Evolutionary conservation across 2,329 filamentous ascomycete species (phyloP).

Genomic region (Fusarium keratoplasticum): DNA sequence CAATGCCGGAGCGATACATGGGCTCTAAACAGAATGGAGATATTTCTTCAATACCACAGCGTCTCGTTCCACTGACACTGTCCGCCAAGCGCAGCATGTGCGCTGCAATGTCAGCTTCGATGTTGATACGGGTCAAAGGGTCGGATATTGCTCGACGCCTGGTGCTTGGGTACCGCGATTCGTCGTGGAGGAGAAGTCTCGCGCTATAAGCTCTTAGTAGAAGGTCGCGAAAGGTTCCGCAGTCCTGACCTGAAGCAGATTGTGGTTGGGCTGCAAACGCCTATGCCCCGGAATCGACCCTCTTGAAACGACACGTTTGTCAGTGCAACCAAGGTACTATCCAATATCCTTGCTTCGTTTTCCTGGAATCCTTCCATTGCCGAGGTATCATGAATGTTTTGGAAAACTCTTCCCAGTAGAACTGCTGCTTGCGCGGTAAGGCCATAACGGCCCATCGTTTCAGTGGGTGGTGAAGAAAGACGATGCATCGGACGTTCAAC

Average conservation of each 20-base stretch:
- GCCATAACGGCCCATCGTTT: background rate
- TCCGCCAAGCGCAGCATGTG: background rate
- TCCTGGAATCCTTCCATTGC: background rate
- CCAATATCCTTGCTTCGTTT: background rate
- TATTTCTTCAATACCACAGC: background rate
- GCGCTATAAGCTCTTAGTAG: background rate
- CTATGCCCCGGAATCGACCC: background rate
- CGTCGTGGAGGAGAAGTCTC: background rate
- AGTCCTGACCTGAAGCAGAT: background rate
- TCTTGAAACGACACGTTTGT: background rate
- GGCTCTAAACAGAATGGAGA: background rate
- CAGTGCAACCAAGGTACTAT: background rate
- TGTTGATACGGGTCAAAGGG: background rate
- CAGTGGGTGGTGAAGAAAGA: background rate
- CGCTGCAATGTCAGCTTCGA: background rate
- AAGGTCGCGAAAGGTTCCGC: background rate
- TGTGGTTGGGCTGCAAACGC: background rate
- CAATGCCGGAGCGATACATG: background rate
- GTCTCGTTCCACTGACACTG: background rate
- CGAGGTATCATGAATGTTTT: background rate
- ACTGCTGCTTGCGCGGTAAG: background rate
- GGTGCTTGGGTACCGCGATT: background rate
- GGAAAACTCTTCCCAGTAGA: background rate
- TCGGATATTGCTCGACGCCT: background rate
- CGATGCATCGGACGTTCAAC: background rate